Evolutionary conservation across 2,329 filamentous ascomycete species (phyloP), one percentile per base, ranked within the genome.

Genomic region (Aureobasidium zeae): DNA sequence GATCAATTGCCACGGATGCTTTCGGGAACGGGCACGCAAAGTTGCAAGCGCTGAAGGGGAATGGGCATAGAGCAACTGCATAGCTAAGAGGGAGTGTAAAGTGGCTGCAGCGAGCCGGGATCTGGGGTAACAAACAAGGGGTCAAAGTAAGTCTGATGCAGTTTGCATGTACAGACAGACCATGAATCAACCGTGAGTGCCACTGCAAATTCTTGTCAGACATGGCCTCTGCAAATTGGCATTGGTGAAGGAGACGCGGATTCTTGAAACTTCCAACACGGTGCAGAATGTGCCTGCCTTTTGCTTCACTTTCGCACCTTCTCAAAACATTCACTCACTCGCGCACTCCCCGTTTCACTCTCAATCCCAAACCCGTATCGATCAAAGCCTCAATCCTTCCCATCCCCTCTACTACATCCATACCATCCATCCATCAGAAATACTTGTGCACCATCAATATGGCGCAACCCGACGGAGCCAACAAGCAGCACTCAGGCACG

Each of bases 81-180:
- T n/a, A n/a, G n/a, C n/a, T n/a, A n/a, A n/a, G n/a, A n/a, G n/a
- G n/a, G 39, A 39, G 39, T 36, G 26, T 29, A 43, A 44, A 35
- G 36, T 34, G 29, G 31, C 25, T 41, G 44, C 45, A 42, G 37
- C 33, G 13, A 33, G 20, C 13, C 22, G 24, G n/a, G 26, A 38
- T 12, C 4, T 34, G 17, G 37, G 22, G 19, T 12, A 41, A 41
- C 8, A 17, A 13, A 9, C 44, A 42, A 21, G n/a, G 30, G 17
- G 17, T 21, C 8, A 39, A 30, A 20, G 22, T 16, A 17, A 28
- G 15, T 28, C 11, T 4, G 6, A 7, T 17, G 6, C n/a, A 16
- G 29, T 15, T 31, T 17, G 24, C 34, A 37, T 25, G 13, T 15
- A 12, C 21, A 17, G 4, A 26, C 22, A 39, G 19, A 19, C 17